These are phyloP conservation scores for Bathelium albidoporum DNA, from an alignment of 495 filamentous ascomycete species.

Conservation along the genomic window DNA sequence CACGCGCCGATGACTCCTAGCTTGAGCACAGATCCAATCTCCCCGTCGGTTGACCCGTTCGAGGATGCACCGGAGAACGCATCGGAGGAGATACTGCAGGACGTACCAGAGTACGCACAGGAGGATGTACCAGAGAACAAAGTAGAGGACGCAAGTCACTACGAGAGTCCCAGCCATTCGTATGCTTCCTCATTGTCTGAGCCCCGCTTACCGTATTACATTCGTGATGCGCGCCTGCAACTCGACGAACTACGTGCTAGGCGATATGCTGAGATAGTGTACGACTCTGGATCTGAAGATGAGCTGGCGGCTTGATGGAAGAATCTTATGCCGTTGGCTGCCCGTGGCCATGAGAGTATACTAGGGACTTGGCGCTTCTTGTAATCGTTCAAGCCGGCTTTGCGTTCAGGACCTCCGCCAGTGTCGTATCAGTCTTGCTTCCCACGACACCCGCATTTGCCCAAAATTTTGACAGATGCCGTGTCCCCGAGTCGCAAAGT, in stretches of 20 bases:
- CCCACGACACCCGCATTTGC: constrained; percentile 65
- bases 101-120: too few species aligned
- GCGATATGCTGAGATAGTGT: not conserved
- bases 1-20: too few species aligned
- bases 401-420: constrained; percentile 39
- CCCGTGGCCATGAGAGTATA: not conserved
- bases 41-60: too few species aligned
- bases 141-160: too few species aligned
- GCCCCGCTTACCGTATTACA: not conserved
- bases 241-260: not conserved
- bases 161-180: not conserved
- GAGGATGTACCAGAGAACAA: too few species aligned
- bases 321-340: not conserved
- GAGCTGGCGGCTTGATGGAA: not conserved
- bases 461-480: constrained; percentile 95
- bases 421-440: constrained; percentile 39
- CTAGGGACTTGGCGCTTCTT: not conserved
- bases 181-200: not conserved
- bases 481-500: constrained; percentile 79
- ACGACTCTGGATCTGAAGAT: not conserved
- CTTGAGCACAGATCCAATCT: too few species aligned
- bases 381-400: not conserved
- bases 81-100: too few species aligned
- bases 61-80: too few species aligned
- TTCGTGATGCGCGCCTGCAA: not conserved